Percentiles rank a stretch among this genome's conserved stretches.
phyloP scores from a whole-genome alignment of 805 yeast species.

The Blastobotrys peoriensis region DNA sequence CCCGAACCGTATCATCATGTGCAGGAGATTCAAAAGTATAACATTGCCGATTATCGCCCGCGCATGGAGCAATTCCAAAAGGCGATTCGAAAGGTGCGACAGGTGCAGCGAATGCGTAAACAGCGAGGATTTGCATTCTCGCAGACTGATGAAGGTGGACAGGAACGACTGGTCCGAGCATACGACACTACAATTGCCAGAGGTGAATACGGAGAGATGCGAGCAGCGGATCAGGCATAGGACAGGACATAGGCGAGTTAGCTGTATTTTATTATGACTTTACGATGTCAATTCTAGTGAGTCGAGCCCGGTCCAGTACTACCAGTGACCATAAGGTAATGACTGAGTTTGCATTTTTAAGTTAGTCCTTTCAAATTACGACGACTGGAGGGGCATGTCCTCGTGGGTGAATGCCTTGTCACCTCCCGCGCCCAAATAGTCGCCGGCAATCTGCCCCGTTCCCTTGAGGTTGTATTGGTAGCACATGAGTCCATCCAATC shows the following conservation, averaged over 20 bases:
- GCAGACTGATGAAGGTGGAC: constrained; percentile 93
- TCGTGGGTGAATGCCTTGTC: constrained; percentile 63
- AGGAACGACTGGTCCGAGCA: constrained; percentile 83
- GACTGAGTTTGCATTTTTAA: too few relatives aligned
- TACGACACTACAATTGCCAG: constrained; percentile 88
- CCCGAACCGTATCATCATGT: constrained; percentile 94
- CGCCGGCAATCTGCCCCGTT: constrained; percentile 86
- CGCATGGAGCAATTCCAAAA: constrained; percentile 94
- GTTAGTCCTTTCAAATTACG: too few relatives aligned
- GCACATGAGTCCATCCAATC: constrained; percentile 91
- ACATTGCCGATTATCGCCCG: constrained; percentile 91
- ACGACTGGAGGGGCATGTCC: constrained; percentile 12
- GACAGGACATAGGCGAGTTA: background rate
- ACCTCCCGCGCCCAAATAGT: constrained; percentile 93
- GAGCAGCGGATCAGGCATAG: constrained; percentile 3
- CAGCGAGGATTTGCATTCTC: constrained; percentile 99
- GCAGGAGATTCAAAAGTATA: constrained; percentile 93
- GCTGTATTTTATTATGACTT: background rate
- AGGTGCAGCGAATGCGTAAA: constrained; percentile 95
- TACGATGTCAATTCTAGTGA: background rate
- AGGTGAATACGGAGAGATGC: constrained; percentile 64
- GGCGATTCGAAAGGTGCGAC: constrained; percentile 95
- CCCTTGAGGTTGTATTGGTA: constrained; percentile 94
- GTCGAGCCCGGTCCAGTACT: too few relatives aligned
- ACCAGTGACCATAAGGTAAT: too few relatives aligned